Percentiles rank a stretch among this genome's conserved stretches.
These are phyloP conservation scores for Saksenaea oblongispora DNA, from an alignment of 371 early-diverging fungal species.

Conservation along the genomic window DNA sequence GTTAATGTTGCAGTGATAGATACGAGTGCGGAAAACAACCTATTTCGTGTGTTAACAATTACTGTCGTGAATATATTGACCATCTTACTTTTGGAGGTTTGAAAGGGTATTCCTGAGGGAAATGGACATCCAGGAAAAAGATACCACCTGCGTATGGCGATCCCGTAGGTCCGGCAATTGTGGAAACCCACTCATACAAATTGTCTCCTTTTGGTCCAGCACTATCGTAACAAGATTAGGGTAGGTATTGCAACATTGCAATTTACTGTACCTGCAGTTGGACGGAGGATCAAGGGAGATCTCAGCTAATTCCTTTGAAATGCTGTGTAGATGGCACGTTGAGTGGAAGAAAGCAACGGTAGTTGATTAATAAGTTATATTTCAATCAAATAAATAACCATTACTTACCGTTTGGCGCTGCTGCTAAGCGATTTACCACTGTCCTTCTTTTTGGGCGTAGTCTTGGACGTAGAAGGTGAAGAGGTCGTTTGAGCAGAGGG, in stretches of 20 bases:
- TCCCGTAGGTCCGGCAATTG: constrained; percentile 88
- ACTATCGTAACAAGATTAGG: constrained; percentile 33
- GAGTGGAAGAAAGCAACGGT: not conserved
- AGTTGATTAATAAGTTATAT: not conserved
- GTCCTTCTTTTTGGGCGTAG: constrained; percentile 29
- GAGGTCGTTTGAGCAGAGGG: constrained; percentile 19
- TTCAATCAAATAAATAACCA: not conserved
- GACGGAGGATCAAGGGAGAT: constrained; percentile 94
- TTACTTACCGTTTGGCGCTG: constrained; percentile 60
- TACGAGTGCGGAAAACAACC: constrained; percentile 94
- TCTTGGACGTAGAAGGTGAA: constrained; percentile 17
- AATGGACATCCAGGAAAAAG: constrained; percentile 97
- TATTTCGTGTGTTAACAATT: constrained; percentile 20
- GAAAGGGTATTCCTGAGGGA: constrained; percentile 99
- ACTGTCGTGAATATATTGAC: constrained; percentile 11
- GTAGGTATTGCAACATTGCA: constrained; percentile 2
- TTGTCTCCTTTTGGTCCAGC: constrained; percentile 97
- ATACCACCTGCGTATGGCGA: constrained; percentile 87
- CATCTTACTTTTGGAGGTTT: constrained; percentile 92
- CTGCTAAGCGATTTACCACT: constrained; percentile 44
- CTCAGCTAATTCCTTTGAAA: constrained; percentile 94
- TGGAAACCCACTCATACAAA: constrained; percentile 94
- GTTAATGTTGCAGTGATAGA: constrained; percentile 99
- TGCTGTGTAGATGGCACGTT: constrained; percentile 47
- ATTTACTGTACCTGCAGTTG: constrained; percentile 74